A percentile compares a stretch with the other conserved stretches of the same genome.
phyloP scores from a whole-genome alignment of 148 eudicot genomes.

The Rhododendron ovatum region DNA sequence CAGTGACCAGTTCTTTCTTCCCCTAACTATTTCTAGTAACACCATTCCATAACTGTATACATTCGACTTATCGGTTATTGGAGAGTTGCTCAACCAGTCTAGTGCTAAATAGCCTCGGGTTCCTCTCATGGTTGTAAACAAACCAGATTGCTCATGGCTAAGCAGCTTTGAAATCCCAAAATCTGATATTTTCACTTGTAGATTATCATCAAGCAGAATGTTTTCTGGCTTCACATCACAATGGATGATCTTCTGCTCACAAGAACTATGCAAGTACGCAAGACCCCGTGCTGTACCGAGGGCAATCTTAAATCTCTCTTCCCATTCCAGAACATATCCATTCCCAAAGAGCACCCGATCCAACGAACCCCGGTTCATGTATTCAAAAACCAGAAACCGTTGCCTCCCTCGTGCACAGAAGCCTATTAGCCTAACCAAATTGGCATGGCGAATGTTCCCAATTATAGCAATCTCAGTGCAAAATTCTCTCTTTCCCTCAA shows the following conservation, averaged over 20 bases:
- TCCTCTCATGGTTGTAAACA: constrained; percentile 45
- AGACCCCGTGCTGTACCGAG: constrained; percentile 73
- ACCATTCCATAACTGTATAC: constrained; percentile 71
- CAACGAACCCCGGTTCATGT: constrained; percentile 71
- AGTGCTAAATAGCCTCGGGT: constrained; percentile 20
- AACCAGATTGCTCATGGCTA: constrained; percentile 46
- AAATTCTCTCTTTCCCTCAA: constrained; percentile 62
- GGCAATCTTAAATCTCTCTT: constrained; percentile 60
- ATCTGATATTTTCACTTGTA: constrained; percentile 66
- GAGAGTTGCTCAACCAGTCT: constrained; percentile 65
- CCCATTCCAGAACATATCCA: constrained; percentile 69
- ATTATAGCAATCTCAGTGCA: constrained; percentile 71
- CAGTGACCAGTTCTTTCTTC: constrained; percentile 66
- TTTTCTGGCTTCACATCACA: constrained; percentile 39
- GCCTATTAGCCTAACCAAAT: constrained; percentile 65
- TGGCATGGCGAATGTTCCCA: constrained; percentile 69
- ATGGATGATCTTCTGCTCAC: constrained; percentile 67
- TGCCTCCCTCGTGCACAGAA: constrained; percentile 56
- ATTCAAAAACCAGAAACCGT: constrained; percentile 69
- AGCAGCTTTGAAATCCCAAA: constrained; percentile 13
- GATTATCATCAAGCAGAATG: constrained; percentile 42
- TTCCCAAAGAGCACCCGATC: constrained; percentile 53
- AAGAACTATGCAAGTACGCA: constrained; percentile 63
- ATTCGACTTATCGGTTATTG: constrained; percentile 66
- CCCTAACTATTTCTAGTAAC: constrained; percentile 27